Evolutionary conservation across 805 yeast genomes (phyloP).

Genomic region (Metschnikowia lochheadii): DNA sequence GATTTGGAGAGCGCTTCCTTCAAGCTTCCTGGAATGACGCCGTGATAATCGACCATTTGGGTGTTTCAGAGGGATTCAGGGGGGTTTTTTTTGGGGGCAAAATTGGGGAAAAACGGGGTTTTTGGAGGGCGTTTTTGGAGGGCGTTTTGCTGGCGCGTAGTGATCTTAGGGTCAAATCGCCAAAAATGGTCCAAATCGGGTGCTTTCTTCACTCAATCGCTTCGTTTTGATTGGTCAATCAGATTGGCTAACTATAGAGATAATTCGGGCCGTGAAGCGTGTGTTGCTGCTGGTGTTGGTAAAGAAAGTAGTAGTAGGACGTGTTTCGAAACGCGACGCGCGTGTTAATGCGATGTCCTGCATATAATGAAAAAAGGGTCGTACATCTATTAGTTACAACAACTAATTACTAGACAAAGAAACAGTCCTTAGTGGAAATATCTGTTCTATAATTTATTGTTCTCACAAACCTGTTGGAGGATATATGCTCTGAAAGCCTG

Average conservation of each 20-base stretch:
- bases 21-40: conserved; percentile 23
- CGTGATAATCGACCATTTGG: conserved; percentile 18
- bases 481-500: conserved; percentile 7
- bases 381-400: no score
- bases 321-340: conserved; percentile 5
- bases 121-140: not conserved
- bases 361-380: not conserved
- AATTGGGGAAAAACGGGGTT: no score
- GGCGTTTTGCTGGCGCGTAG: not conserved
- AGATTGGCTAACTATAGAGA: not conserved
- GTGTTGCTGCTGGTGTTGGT: not conserved
- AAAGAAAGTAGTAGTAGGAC: conserved; percentile 1
- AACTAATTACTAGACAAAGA: no score
- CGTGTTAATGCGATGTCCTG: not conserved
- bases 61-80: no score
- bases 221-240: not conserved
- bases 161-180: not conserved
- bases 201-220: not conserved
- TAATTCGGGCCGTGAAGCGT: not conserved
- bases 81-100: no score
- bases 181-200: not conserved
- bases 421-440: no score
- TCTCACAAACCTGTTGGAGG: conserved; percentile 18
- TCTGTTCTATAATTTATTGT: not conserved
- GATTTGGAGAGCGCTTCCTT: conserved; percentile 22